phyloP scores from a whole-genome alignment of 2,329 filamentous ascomycete genomes.

The Cladosporium sp. region DNA sequence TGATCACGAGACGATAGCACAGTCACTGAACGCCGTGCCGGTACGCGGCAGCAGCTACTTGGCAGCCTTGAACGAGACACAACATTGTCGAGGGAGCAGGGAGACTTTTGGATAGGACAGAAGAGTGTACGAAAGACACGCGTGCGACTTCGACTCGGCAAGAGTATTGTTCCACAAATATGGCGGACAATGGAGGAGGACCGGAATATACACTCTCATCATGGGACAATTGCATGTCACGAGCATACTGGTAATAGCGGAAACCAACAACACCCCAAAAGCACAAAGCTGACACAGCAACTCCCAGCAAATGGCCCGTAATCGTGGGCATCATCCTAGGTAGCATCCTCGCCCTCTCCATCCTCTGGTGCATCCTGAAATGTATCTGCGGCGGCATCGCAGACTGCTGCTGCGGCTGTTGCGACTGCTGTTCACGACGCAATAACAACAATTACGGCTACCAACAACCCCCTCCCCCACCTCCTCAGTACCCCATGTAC shows the following conservation, averaged over 20 bases:
- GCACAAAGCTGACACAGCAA: constrained; percentile 12
- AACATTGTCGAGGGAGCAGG: no score
- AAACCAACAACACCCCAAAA: background rate
- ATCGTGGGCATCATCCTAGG: constrained; percentile 77
- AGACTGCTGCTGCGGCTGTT: constrained; percentile 72
- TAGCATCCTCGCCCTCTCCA: constrained; percentile 67
- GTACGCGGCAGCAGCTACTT: no score
- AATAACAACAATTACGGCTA: constrained; percentile 56
- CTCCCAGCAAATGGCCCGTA: constrained; percentile 70
- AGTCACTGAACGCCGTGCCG: no score
- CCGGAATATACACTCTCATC: constrained; percentile 60
- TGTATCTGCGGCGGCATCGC: constrained; percentile 73
- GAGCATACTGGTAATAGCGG: constrained; percentile 79
- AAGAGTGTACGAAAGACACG: no score
- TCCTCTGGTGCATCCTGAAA: constrained; percentile 72
- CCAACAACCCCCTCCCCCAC: constrained; percentile 51
- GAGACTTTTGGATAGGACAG: no score
- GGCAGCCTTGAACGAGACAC: no score
- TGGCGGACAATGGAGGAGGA: no score
- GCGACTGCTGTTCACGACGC: constrained; percentile 61
- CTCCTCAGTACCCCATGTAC: constrained; percentile 27
- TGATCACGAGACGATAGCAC: no score
- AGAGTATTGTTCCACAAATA: no score
- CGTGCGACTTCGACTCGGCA: no score
- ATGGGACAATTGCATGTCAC: constrained; percentile 90